These are phyloP conservation scores for Vitis riparia DNA, from an alignment of 164 flowering plant genomes.

Conservation along the genomic window DNA sequence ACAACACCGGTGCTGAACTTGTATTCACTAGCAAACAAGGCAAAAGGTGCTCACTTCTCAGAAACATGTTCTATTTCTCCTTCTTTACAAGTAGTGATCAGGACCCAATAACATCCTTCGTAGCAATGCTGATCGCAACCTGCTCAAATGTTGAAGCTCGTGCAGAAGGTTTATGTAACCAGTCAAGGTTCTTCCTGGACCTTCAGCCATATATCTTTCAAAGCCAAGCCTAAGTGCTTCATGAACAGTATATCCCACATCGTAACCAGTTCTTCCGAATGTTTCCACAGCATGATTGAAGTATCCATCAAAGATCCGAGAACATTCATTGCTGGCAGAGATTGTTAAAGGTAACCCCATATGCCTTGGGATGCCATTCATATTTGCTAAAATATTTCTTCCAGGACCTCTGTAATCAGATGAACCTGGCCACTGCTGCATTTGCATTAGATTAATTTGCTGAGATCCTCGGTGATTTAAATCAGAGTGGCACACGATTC, in stretches of 20 bases:
- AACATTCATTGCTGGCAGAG: background rate
- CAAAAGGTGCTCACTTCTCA: no score
- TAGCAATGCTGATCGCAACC: background rate
- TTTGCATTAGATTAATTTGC: background rate
- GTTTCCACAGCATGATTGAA: background rate
- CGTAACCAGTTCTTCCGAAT: background rate
- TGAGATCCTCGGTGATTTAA: background rate
- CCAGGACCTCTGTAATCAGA: slow-evolving; percentile 7
- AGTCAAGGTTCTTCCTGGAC: background rate
- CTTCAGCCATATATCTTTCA: background rate
- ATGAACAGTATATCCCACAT: background rate
- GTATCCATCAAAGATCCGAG: background rate
- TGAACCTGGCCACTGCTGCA: background rate
- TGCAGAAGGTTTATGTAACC: background rate
- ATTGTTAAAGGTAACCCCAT: background rate
- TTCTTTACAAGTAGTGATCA: no score
- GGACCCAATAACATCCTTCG: no score
- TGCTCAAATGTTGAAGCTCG: background rate
- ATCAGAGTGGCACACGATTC: background rate
- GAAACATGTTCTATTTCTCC: no score
- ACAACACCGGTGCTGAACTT: no score
- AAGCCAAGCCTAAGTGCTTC: background rate
- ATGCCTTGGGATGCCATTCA: no score
- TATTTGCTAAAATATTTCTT: background rate
- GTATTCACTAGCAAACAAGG: no score